Evolutionary conservation across 768 basidiomycete genomes (phyloP).

Genomic region (Tremella fuciformis): DNA sequence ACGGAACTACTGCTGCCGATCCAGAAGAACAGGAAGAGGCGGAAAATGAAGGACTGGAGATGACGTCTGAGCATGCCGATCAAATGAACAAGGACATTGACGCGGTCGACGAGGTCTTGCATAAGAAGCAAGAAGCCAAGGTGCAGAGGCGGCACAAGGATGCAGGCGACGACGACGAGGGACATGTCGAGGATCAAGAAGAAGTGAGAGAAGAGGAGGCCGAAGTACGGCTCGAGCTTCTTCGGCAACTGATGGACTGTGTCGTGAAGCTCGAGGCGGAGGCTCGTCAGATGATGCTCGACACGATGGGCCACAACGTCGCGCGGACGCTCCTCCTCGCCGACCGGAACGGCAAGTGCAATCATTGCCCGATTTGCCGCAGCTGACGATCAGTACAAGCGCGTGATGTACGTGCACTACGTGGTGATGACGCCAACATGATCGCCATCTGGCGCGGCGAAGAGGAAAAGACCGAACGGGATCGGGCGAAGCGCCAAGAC

Average conservation of each 20-base stretch:
- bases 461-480: constrained; percentile 17
- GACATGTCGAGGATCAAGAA: constrained; percentile 13
- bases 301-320: constrained; percentile 42
- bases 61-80: background rate
- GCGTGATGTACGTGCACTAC: constrained; percentile 41
- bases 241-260: constrained; percentile 27
- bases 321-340: constrained; percentile 47
- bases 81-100: background rate
- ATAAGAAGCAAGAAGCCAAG: background rate
- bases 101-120: background rate
- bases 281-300: constrained; percentile 43
- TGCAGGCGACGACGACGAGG: background rate
- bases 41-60: constrained; percentile 2
- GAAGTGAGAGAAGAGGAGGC: constrained; percentile 13
- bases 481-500: background rate
- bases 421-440: constrained; percentile 35
- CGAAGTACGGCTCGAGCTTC: constrained; percentile 25
- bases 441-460: constrained; percentile 34
- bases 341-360: constrained; percentile 45
- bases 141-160: background rate
- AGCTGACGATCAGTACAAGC: constrained; percentile 36
- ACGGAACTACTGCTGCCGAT: background rate
- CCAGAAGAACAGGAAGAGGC: constrained; percentile 11
- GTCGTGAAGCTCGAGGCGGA: constrained; percentile 44
- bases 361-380: background rate